Evolutionary conservation across 2,329 filamentous ascomycete genomes (phyloP), one percentile per base, ranked within the genome.

Genomic region (Raffaelea arxii): DNA sequence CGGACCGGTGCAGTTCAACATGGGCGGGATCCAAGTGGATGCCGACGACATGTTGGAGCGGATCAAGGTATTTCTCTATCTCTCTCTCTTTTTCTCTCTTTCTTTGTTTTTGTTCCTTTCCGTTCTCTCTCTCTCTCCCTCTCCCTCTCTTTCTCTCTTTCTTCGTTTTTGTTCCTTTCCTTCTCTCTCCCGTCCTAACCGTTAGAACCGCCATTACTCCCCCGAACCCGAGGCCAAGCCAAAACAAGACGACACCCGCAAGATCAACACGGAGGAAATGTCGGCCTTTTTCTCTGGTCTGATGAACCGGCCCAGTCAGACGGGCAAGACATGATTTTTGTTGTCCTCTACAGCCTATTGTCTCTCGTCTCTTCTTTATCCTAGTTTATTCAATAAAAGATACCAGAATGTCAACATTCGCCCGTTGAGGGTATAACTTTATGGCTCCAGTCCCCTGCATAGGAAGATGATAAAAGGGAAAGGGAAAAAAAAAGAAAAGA

Each of bases 21-120:
- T 98, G 76, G 92, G 92, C 37, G 92, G 92, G 45, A 96, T 98
- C 52, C 89, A 95, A 61, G 86, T 95, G 25, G 89, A 96, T 65
- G 89, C 89, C 9, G 90, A 95, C 59, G 89, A 95, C 58, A 92
- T 94, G 84, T 68, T 95, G 48, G 84, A 89, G 63, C 79, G 85
- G 56, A 71, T 94, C 50, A 90, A 89, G 78, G 87, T 91, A 66
- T 58, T 67, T 55, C 41, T 32, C 6, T 11, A 10, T 14, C 10
- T 38, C 2, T 44, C 41, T 36, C 44, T 19, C 18, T 32, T 7
- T 9, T 36, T 35, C 19, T 30, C 6, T 39, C 6, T 19, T 21
- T 22, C 4, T 9, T 14, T 10, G 6, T 38, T 22, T 39, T 24
- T 41, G 30, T 44, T n/a, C n/a, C 3, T 30, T n/a, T 4, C 56